A percentile compares a stretch with the other conserved stretches of the same genome.
Conservation (phyloP, 2,329 filamentous ascomycete species). For the Stachybotrys echinatus region DNA sequence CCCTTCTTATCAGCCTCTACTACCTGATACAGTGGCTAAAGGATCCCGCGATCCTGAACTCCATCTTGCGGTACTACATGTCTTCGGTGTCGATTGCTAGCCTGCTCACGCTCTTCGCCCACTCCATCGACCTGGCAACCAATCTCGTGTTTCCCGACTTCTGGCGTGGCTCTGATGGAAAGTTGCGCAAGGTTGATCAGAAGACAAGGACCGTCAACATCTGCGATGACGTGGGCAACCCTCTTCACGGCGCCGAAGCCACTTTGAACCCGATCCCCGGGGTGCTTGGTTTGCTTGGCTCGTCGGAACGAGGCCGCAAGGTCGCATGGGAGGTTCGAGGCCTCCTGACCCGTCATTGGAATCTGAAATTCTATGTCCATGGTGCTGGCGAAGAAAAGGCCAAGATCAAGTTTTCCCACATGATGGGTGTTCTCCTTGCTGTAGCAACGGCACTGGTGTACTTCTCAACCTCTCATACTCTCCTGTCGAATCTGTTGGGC, state of each 20-base stretch:
- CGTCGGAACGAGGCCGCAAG: constrained; percentile 14
- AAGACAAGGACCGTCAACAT: constrained; percentile 29
- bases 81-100: constrained; percentile 74
- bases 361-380: constrained; percentile 43
- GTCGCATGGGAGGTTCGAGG: constrained; percentile 44
- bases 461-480: constrained; percentile 53
- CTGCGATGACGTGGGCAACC: constrained; percentile 27
- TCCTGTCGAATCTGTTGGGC: constrained; percentile 79
- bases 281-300: constrained; percentile 25
- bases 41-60: constrained; percentile 76
- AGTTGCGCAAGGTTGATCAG: constrained; percentile 40
- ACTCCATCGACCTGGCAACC: constrained; percentile 58
- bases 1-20: constrained; percentile 71
- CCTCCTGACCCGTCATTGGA: constrained; percentile 47
- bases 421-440: constrained; percentile 51
- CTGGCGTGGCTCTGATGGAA: constrained; percentile 47
- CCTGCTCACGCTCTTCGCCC: constrained; percentile 67
- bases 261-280: constrained; percentile 24
- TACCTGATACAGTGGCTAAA: constrained; percentile 85
- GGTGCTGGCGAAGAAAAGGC: constrained; percentile 41
- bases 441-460: constrained; percentile 55
- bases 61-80: constrained; percentile 79
- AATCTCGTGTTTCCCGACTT: constrained; percentile 69
- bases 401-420: constrained; percentile 50
- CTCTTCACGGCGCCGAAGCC: constrained; percentile 14